phyloP scores from a whole-genome alignment of 768 basidiomycete species.

The Boletus reticuloceps region DNA sequence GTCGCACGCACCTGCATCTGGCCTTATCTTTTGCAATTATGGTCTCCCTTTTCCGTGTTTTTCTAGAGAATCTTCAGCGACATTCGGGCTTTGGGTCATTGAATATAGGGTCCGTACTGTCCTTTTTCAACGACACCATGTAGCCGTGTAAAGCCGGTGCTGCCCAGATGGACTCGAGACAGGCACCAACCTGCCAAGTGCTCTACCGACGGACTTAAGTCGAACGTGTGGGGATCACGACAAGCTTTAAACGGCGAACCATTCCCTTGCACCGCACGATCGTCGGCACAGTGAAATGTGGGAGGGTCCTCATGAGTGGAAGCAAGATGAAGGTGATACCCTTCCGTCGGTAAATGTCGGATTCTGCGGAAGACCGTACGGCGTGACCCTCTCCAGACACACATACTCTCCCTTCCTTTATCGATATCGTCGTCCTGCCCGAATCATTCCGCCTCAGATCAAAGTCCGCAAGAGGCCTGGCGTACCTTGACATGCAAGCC shows the following conservation, averaged over 20 bases:
- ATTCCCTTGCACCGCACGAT: conserved; percentile 3
- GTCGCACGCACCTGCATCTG: too few relatives aligned
- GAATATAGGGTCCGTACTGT: too few relatives aligned
- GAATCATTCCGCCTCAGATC: conserved; percentile 5
- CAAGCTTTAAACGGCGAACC: not conserved
- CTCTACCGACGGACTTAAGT: not conserved
- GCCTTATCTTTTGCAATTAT: too few relatives aligned
- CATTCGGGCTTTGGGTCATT: too few relatives aligned
- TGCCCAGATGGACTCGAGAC: conserved; percentile 4
- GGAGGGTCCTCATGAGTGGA: not conserved
- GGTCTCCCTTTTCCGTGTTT: too few relatives aligned
- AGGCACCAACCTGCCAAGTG: not conserved
- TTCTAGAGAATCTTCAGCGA: too few relatives aligned
- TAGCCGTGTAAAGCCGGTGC: too few relatives aligned
- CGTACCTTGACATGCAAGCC: conserved; percentile 11
- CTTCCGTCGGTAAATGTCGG: too few relatives aligned
- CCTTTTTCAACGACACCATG: too few relatives aligned
- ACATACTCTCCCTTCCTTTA: conserved; percentile 18
- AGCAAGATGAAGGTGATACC: too few relatives aligned
- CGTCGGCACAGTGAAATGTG: too few relatives aligned
- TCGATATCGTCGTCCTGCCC: not conserved
- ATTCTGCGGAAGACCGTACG: conserved; percentile 5
- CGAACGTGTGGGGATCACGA: not conserved
- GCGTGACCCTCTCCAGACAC: conserved; percentile 15
- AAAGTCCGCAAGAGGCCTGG: conserved; percentile 12